Evolutionary conservation across 495 filamentous ascomycete genomes (phyloP).

Genomic region (Xylaria sp.): DNA sequence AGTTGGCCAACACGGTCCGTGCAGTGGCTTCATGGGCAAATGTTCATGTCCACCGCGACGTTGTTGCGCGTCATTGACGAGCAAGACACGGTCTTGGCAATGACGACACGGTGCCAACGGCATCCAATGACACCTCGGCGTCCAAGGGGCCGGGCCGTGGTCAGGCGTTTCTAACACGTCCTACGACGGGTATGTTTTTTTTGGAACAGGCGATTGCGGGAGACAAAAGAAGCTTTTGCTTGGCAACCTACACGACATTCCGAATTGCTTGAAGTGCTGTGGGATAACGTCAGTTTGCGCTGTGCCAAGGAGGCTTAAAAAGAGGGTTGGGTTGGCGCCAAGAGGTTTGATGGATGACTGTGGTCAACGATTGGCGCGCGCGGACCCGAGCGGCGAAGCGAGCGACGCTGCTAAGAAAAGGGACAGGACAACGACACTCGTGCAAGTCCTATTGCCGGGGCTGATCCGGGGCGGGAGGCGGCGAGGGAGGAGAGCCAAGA

Average conservation of each 20-base stretch:
- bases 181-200: slow-evolving; percentile 3
- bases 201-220: not conserved
- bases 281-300: slow-evolving; percentile 39
- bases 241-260: slow-evolving; percentile 48
- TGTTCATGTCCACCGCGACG: not conserved
- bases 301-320: slow-evolving; percentile 43
- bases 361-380: slow-evolving; percentile 36
- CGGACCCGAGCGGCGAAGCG: slow-evolving; percentile 24
- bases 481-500: slow-evolving; percentile 15
- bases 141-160: slow-evolving; percentile 2
- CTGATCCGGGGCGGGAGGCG: not conserved
- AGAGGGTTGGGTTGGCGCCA: slow-evolving; percentile 33
- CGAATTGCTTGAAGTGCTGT: slow-evolving; percentile 47
- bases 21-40: not conserved
- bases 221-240: slow-evolving; percentile 44
- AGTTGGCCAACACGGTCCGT: not conserved
- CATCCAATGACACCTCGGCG: not conserved
- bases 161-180: slow-evolving; percentile 23
- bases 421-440: slow-evolving; percentile 25
- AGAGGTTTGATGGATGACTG: slow-evolving; percentile 33
- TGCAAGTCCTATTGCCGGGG: slow-evolving; percentile 2
- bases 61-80: not conserved
- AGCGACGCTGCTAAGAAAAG: slow-evolving; percentile 33
- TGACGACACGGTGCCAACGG: slow-evolving; percentile 13
- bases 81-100: slow-evolving; percentile 18